A percentile compares a stretch with the other conserved stretches of the same genome.
Evolutionary conservation across 805 yeast genomes (phyloP).

Genomic region (Maudiozyma saulgeensis): DNA sequence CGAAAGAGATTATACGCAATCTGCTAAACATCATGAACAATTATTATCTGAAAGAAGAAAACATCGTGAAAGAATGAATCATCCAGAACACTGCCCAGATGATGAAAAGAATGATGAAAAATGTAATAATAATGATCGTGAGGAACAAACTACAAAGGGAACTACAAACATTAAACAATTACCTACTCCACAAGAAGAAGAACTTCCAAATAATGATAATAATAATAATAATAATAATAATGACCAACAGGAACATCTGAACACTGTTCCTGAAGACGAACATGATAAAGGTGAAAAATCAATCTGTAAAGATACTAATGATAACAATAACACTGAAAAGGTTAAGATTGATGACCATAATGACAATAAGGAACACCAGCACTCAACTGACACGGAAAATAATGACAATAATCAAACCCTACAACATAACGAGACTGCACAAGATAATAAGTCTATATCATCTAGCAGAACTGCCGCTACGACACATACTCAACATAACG

Average conservation of each 20-base stretch:
- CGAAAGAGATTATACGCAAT: constrained; percentile 64
- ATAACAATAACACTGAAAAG: neutral
- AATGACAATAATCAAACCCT: neutral
- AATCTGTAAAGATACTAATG: too few species aligned
- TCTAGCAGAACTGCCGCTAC: constrained; percentile 11
- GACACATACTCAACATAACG: neutral
- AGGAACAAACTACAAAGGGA: neutral
- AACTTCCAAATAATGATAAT: neutral
- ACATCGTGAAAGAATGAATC: constrained; percentile 10
- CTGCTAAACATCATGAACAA: constrained; percentile 63
- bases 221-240: neutral
- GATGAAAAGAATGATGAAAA: constrained; percentile 3
- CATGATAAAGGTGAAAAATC: too few species aligned
- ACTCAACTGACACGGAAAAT: neutral
- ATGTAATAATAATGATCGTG: neutral
- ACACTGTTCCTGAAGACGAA: neutral
- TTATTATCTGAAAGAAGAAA: constrained; percentile 41
- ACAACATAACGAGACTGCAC: neutral
- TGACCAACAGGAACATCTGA: neutral
- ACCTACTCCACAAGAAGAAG: neutral
- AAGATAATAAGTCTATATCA: constrained; percentile 12
- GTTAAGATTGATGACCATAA: neutral
- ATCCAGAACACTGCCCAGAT: constrained; percentile 6
- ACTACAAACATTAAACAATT: neutral
- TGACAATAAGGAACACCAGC: neutral